phyloP scores from a whole-genome alignment of 169 alveolate species.

The Theileria annulata region DNA sequence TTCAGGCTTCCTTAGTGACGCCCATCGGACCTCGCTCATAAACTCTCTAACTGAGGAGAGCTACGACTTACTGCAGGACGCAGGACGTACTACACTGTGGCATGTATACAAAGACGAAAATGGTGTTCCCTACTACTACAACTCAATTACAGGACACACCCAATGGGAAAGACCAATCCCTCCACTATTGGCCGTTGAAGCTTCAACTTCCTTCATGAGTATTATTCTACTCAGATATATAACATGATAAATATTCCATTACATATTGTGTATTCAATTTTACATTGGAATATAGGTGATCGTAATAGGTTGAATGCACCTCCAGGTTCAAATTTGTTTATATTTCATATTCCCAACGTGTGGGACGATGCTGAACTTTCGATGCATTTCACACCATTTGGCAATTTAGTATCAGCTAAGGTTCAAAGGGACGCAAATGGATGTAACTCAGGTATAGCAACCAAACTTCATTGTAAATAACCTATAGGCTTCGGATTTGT shows the following conservation, averaged over 20 bases:
- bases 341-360: constrained; percentile 88
- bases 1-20: constrained; percentile 2
- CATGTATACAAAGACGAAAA: constrained; percentile 74
- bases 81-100: constrained; percentile 74
- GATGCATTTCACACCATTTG: constrained; percentile 83
- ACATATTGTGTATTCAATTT: background rate
- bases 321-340: constrained; percentile 88
- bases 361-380: constrained; percentile 87
- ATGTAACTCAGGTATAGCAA: constrained; percentile 64
- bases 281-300: constrained; percentile 37
- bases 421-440: constrained; percentile 86
- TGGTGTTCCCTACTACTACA: constrained; percentile 77
- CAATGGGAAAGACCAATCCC: constrained; percentile 90
- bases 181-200: constrained; percentile 68
- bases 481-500: constrained; percentile 88
- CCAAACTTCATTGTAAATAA: background rate
- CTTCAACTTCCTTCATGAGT: constrained; percentile 31
- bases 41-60: constrained; percentile 44
- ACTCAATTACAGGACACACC: constrained; percentile 80
- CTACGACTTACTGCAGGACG: constrained; percentile 66
- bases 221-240: background rate
- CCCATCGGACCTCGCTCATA: constrained; percentile 32
- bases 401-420: constrained; percentile 87
- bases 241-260: background rate
- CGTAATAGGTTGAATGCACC: constrained; percentile 82